These are phyloP conservation scores for Stenocarpella maydis DNA, from an alignment of 2,329 filamentous ascomycete genomes.

Conservation along the genomic window DNA sequence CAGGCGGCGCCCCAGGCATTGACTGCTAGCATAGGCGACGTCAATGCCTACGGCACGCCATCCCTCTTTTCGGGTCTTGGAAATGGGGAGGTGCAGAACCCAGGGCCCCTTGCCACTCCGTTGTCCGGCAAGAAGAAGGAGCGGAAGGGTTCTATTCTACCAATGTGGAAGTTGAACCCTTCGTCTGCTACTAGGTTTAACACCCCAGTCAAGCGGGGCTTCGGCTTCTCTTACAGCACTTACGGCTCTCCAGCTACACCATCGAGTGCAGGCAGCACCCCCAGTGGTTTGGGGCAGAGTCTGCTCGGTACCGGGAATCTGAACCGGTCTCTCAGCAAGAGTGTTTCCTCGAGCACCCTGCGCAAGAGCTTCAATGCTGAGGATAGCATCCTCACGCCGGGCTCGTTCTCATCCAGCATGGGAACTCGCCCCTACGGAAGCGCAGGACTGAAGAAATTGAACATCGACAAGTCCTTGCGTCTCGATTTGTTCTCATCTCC, in stretches of 20 bases:
- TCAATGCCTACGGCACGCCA: slow-evolving; percentile 89
- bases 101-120: slow-evolving; percentile 91
- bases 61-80: slow-evolving; percentile 82
- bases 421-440: slow-evolving; percentile 71
- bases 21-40: slow-evolving; percentile 81
- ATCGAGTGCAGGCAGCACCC: slow-evolving; percentile 73
- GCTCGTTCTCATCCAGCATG: slow-evolving; percentile 78
- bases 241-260: slow-evolving; percentile 83
- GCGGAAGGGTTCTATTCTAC: slow-evolving; percentile 81
- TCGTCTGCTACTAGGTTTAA: slow-evolving; percentile 79
- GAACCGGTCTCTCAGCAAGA: slow-evolving; percentile 80
- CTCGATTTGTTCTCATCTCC: slow-evolving; percentile 74
- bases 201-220: slow-evolving; percentile 87
- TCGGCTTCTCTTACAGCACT: slow-evolving; percentile 91
- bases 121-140: slow-evolving; percentile 75
- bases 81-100: slow-evolving; percentile 70
- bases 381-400: slow-evolving; percentile 85
- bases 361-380: slow-evolving; percentile 83
- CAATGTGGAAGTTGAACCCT: slow-evolving; percentile 87
- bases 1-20: slow-evolving; percentile 68
- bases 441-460: slow-evolving; percentile 83
- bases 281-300: slow-evolving; percentile 72
- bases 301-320: slow-evolving; percentile 71
- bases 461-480: slow-evolving; percentile 88
- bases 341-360: slow-evolving; percentile 86